Evolutionary conservation across 305 asterid species (phyloP), one percentile per base, ranked within the genome.

Genomic region (Fraxinus baroniana): DNA sequence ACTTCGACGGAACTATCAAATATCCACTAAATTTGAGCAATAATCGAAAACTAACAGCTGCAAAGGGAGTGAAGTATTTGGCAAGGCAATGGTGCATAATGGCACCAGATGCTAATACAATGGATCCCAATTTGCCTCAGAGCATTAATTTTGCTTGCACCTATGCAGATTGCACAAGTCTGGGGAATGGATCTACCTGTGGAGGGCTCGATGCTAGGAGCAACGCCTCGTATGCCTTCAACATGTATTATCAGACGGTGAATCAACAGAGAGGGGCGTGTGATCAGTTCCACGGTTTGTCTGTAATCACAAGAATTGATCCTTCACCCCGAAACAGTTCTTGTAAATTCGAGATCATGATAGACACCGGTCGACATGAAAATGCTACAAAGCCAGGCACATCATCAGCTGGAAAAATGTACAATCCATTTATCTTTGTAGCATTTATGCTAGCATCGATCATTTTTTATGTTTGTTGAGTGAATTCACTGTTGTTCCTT

Each of bases 111-210:
- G 98, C 97, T 0, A 87, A 89, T 20, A 1, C 75, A 0, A 37
- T 81, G 83, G 94, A 92, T 79, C 94, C 97, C 10, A 86, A 64
- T 2, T 33, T 94, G 83, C 74, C 88, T 17, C 79, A 83, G 85
- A 80, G 89, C 18, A 26, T 94, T 30, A 81, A 82, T 22, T 32
- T 79, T 2, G 98, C 98, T 0, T 95, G 98, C 74, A 89, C 84
- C 8, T 89, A 91, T 5, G 97, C 98, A 0, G 98, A 94, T 80
- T 95, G 98, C 90, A 95, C 98, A 24, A 91, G 96, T 35, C 93
- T 94, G 0, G 97, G 95, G 30, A 86, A 20, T 22, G 97, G 98
- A 7, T 90, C 97, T 0, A 90, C 98, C 0, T 94, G 98, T 39
- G 93, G 85, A 1, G 87, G 82, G 1, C 3, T 93, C 74, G 95